Evolutionary conservation across 2,329 filamentous ascomycete genomes (phyloP).

Genomic region (Pseudodiploospora longispora): DNA sequence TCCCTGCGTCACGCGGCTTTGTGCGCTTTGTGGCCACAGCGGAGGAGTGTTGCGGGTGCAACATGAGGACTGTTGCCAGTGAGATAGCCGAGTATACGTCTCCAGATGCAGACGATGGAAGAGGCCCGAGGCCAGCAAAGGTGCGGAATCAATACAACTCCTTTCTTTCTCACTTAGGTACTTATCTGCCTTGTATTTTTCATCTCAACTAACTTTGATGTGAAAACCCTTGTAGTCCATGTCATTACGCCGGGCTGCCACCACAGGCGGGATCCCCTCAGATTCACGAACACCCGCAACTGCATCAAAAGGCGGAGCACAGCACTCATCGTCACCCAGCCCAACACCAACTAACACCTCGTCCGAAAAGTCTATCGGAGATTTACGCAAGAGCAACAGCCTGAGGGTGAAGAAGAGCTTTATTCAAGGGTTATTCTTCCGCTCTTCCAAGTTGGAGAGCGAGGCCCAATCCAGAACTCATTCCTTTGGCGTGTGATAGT

Average conservation of each 20-base stretch:
- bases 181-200: too few relatives aligned
- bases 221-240: not conserved
- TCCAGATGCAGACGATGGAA: too few relatives aligned
- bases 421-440: slow-evolving; percentile 10
- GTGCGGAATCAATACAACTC: too few relatives aligned
- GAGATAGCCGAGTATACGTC: slow-evolving; percentile 37
- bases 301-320: not conserved
- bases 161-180: too few relatives aligned
- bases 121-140: too few relatives aligned
- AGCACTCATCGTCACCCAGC: not conserved
- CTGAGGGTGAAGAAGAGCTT: slow-evolving; percentile 11
- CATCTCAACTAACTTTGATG: too few relatives aligned
- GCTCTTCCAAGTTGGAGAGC: slow-evolving; percentile 4
- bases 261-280: not conserved
- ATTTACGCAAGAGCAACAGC: not conserved
- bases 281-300: not conserved
- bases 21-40: slow-evolving; percentile 62
- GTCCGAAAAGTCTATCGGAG: not conserved
- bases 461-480: not conserved
- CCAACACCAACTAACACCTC: not conserved
- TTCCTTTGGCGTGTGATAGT: too few relatives aligned
- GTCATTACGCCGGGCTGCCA: slow-evolving; percentile 3
- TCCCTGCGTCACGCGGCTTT: slow-evolving; percentile 58
- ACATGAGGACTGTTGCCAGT: slow-evolving; percentile 60
- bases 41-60: slow-evolving; percentile 65